A percentile compares a stretch with the other conserved stretches of the same genome.
phyloP scores from a whole-genome alignment of 371 early-diverging fungal genomes.

The Mortierella sp. region DNA sequence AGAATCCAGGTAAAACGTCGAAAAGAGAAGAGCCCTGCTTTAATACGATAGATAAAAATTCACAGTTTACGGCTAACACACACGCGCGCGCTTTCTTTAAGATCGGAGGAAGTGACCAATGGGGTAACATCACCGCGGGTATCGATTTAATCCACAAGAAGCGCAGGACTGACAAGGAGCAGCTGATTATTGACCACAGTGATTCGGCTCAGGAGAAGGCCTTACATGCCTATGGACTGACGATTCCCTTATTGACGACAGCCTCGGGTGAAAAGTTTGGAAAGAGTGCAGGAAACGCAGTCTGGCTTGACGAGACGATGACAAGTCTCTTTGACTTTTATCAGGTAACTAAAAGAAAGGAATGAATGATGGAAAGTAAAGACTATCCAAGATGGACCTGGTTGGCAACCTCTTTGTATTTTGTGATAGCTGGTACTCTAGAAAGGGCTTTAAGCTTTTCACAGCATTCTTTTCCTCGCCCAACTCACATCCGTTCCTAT shows the following conservation, averaged over 20 bases:
- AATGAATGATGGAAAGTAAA: too few species aligned
- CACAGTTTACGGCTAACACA: background rate
- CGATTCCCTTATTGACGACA: slow-evolving; percentile 89
- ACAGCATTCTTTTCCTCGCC: background rate
- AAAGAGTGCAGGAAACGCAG: slow-evolving; percentile 95
- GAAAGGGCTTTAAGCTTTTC: background rate
- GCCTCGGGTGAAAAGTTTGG: slow-evolving; percentile 95
- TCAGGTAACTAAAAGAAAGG: slow-evolving; percentile 65
- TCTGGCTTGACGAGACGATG: slow-evolving; percentile 88
- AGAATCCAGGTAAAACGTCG: slow-evolving; percentile 69
- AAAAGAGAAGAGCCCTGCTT: background rate
- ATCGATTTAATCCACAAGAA: slow-evolving; percentile 87
- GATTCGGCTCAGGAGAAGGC: slow-evolving; percentile 4
- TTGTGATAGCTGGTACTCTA: background rate
- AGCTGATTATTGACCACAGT: slow-evolving; percentile 31
- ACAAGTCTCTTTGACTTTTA: slow-evolving; percentile 91
- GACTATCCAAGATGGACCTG: too few species aligned
- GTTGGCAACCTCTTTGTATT: background rate
- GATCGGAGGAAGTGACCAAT: slow-evolving; percentile 97
- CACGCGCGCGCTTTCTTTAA: slow-evolving; percentile 38
- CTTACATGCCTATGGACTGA: slow-evolving; percentile 79
- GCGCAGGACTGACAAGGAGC: slow-evolving; percentile 32
- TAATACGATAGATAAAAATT: background rate
- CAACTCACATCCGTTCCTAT: slow-evolving; percentile 14
- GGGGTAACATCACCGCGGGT: slow-evolving; percentile 97